Conservation (phyloP, 345 rosid species). For the Eucalyptus urophylla region DNA sequence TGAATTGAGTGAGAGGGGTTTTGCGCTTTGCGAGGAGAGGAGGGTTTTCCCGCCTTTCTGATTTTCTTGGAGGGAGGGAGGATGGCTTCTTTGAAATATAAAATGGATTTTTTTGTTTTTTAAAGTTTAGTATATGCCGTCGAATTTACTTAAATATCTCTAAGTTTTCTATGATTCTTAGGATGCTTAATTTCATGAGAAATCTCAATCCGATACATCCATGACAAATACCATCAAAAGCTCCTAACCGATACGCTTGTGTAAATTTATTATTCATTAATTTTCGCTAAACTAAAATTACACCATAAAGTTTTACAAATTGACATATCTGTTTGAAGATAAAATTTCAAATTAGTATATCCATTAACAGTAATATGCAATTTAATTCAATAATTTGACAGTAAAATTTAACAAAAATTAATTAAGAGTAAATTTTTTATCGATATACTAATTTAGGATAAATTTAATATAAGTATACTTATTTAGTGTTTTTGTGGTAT, state of each 20-base stretch:
- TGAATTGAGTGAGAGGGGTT: neutral
- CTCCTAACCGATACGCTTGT: rapidly evolving
- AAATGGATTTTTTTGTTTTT: neutral
- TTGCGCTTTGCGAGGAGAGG: neutral
- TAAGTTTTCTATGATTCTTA: neutral
- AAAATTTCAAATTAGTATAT: too few relatives aligned
- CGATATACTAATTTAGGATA: rapidly evolving
- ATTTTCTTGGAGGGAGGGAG: neutral
- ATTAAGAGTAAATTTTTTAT: rapidly evolving
- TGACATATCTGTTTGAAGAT: rapidly evolving
- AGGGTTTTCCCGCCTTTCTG: neutral
- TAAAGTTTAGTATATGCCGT: neutral
- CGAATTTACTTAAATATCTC: neutral
- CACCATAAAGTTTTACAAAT: too few relatives aligned
- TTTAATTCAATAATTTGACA: rapidly evolving
- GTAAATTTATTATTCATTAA: rapidly evolving
- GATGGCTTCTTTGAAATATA: neutral
- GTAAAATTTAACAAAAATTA: too few relatives aligned
- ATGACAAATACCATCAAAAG: neutral
- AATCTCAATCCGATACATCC: neutral
- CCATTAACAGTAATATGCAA: rapidly evolving
- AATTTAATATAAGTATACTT: too few relatives aligned
- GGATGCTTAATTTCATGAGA: neutral
- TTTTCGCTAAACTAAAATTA: too few relatives aligned
- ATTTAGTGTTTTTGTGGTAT: neutral